Percentiles rank a stretch among this genome's conserved stretches.
Evolutionary conservation across 305 asterid species (phyloP).

Genomic region (Rubia peregrina): DNA sequence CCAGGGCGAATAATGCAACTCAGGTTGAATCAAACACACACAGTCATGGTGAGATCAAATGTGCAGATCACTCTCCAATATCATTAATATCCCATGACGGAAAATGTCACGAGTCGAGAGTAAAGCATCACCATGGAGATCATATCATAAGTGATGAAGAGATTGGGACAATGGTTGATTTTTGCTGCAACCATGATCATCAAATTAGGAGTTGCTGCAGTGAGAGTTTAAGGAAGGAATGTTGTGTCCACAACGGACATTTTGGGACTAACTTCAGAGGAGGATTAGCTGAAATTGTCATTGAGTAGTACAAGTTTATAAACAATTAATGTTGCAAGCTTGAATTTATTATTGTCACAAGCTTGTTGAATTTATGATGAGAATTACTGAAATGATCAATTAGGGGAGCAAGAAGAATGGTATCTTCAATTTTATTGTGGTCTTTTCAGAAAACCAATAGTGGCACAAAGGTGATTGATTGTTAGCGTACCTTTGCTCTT

Average conservation of each 20-base stretch:
- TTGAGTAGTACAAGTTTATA: slow-evolving; percentile 24
- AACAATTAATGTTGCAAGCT: neutral
- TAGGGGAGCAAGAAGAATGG: neutral
- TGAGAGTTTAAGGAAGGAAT: slow-evolving; percentile 39
- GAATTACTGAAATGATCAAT: neutral
- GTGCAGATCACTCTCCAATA: neutral
- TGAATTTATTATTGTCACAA: neutral
- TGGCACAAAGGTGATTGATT: no score
- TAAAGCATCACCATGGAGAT: neutral
- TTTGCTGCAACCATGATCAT: slow-evolving; percentile 21
- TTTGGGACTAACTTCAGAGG: slow-evolving; percentile 33
- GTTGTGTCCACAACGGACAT: slow-evolving; percentile 28
- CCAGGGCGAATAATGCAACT: no score
- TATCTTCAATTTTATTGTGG: no score
- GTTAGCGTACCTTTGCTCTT: no score
- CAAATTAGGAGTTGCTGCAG: slow-evolving; percentile 37
- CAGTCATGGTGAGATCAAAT: neutral
- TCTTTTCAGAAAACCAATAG: no score
- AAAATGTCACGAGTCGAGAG: neutral
- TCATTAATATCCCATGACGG: neutral
- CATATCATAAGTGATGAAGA: slow-evolving; percentile 9
- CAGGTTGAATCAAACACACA: neutral
- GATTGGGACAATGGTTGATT: slow-evolving; percentile 10
- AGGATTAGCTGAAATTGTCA: slow-evolving; percentile 40
- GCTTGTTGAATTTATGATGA: neutral